Conservation (phyloP, 1,284 basidiomycete genomes). For the Marasmius tenuissimus region DNA sequence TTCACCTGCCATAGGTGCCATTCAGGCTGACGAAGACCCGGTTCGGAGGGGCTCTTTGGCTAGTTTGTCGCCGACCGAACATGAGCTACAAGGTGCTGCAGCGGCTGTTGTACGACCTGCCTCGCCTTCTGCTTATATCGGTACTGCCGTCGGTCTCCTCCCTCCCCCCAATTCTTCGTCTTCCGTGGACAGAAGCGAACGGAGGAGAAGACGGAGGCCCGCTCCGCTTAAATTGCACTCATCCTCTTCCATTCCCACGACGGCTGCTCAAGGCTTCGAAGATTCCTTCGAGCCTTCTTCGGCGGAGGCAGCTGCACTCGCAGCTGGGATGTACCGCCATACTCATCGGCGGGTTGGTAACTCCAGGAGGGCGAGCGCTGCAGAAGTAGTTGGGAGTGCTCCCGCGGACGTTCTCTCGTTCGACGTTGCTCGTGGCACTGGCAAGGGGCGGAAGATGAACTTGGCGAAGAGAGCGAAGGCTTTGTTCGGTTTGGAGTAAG, state of each 20-base stretch:
- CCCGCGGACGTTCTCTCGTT: neutral
- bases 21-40: neutral
- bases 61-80: neutral
- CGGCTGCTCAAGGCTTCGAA: slow-evolving; percentile 4
- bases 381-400: neutral
- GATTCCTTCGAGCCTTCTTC: slow-evolving; percentile 12
- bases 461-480: slow-evolving; percentile 45
- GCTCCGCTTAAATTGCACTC: slow-evolving; percentile 15
- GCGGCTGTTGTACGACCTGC: neutral
- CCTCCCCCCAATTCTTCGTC: neutral
- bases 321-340: neutral
- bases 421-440: neutral
- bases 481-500: slow-evolving; percentile 56
- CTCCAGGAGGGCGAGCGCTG: neutral
- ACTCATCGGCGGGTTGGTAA: neutral
- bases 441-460: slow-evolving; percentile 15
- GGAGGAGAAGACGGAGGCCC: slow-evolving; percentile 12
- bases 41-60: neutral
- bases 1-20: slow-evolving; percentile 1
- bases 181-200: neutral
- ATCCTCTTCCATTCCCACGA: neutral
- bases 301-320: neutral
- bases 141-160: neutral
- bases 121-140: slow-evolving; percentile 1
- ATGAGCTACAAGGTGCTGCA: neutral